A percentile compares a stretch with the other conserved stretches of the same genome.
These are phyloP conservation scores for Nicotiana noctiflora DNA, from an alignment of 257 asterid genomes.

Conservation along the genomic window DNA sequence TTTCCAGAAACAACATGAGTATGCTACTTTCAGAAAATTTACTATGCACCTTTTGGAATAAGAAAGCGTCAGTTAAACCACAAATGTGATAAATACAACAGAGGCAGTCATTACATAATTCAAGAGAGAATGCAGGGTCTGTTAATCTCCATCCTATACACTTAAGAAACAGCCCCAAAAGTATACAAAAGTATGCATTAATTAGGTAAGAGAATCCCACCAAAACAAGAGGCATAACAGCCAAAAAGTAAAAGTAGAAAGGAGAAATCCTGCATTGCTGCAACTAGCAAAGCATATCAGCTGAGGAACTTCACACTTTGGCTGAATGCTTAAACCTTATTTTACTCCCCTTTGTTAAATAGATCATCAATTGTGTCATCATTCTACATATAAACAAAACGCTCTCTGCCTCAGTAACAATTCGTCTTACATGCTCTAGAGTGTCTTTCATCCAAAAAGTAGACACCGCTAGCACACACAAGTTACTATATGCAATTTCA, in stretches of 20 bases:
- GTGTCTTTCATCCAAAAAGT: slow-evolving; percentile 10
- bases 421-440: slow-evolving; percentile 3
- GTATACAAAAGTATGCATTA: not conserved
- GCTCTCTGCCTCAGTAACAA: not conserved
- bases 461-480: slow-evolving; percentile 11
- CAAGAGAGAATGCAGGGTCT: slow-evolving; percentile 7
- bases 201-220: not conserved
- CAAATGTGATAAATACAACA: slow-evolving; percentile 10
- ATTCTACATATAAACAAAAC: slow-evolving; percentile 6
- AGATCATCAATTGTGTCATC: not conserved
- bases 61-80: not conserved
- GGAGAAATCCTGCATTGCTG: not conserved
- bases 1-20: not conserved
- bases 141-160: slow-evolving; percentile 12
- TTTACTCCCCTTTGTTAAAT: not conserved
- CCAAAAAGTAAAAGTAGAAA: slow-evolving; percentile 1
- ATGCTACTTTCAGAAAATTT: not conserved
- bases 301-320: not conserved
- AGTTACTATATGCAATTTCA: not conserved
- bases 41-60: not conserved
- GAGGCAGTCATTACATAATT: not conserved
- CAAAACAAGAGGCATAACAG: not conserved
- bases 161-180: slow-evolving; percentile 8
- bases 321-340: slow-evolving; percentile 14
- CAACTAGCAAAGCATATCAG: not conserved